A percentile compares a stretch with the other conserved stretches of the same genome.
Evolutionary conservation across 768 basidiomycete species (phyloP).

Genomic region (Russula sp.): DNA sequence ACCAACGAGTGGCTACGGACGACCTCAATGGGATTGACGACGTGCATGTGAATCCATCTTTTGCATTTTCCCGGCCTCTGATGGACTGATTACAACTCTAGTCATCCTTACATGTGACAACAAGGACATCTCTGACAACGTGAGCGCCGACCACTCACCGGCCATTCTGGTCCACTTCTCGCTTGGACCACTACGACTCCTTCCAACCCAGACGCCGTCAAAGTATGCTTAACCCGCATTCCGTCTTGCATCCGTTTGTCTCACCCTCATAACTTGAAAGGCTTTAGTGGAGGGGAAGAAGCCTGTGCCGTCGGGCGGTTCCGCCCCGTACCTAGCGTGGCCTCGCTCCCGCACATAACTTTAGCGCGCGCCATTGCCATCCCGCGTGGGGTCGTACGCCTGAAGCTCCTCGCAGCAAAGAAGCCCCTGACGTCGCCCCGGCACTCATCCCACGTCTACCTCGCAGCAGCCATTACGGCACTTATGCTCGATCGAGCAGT

Average conservation of each 20-base stretch:
- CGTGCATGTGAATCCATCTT: not conserved
- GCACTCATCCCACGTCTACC: not conserved
- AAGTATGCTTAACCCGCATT: not conserved
- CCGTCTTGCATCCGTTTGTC: not conserved
- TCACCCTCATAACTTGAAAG: not conserved
- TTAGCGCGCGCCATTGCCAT: not conserved
- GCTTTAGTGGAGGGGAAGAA: not conserved
- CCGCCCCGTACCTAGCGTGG: not conserved
- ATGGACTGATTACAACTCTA: not conserved
- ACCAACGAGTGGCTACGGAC: not conserved
- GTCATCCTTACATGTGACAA: constrained; percentile 12
- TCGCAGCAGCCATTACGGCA: not conserved
- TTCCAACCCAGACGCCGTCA: not conserved
- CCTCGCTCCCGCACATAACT: not conserved
- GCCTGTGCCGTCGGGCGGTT: not conserved
- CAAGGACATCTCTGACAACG: constrained; percentile 18
- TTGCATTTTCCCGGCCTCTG: too few species aligned
- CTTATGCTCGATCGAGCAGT: not conserved
- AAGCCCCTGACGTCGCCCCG: not conserved
- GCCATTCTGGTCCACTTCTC: constrained; percentile 23
- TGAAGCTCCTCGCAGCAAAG: not conserved
- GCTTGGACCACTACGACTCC: constrained; percentile 22
- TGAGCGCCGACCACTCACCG: not conserved
- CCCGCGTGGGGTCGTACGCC: not conserved
- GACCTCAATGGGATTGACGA: constrained; percentile 4